Base-by-base conservation (phyloP, 306 rosid species). In the Cicer yamashitae region DNA sequence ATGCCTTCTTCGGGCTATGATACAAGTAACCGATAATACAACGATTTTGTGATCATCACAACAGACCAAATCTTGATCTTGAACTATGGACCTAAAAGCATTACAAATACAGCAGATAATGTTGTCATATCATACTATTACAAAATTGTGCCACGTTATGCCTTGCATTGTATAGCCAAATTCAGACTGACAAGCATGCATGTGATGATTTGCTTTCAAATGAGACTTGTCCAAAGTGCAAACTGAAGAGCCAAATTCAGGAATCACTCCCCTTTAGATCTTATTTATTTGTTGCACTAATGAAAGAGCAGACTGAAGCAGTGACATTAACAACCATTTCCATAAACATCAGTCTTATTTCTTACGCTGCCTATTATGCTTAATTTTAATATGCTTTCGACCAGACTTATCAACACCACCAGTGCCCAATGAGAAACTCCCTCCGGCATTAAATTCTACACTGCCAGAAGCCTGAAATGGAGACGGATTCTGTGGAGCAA, bases 341-440 rank as follows among this genome's bases (percentile, higher is more conserved):
- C 67, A 73, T 46, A 74, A 64, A 54, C 52, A 71, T 37, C 44
- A 54, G 44, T 61, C 73, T 81, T 73, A 91, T 89, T 94, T 90
- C 91, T 85, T 94, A 17, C 97, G 87, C 17, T 2, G 56, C 89
- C 70, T 41, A 34, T 71, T 89, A 69, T 74, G 79, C 48, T 76
- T 86, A 47, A 86, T 82, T 77, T 41, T 91, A 58, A 90, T 68
- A 3, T 0, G 40, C 73, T 74, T 94, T 63, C 97, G 83, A 66
- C 81, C 86, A 8, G 93, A 41, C 84, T 94, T 90, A 79, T 94
- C 97, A 41, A 83, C 86, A 0, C 96, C 90, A 45, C 86, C 90
- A 1, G 92, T 77, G 6, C 98, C 98, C 82, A 91, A 60, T 8
- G 98, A 91, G 91, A 94, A 94, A 84, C 89, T 88, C 78, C 92